These are phyloP conservation scores for Botrytis squamosa DNA, from an alignment of 2,329 filamentous ascomycete species.

Conservation along the genomic window DNA sequence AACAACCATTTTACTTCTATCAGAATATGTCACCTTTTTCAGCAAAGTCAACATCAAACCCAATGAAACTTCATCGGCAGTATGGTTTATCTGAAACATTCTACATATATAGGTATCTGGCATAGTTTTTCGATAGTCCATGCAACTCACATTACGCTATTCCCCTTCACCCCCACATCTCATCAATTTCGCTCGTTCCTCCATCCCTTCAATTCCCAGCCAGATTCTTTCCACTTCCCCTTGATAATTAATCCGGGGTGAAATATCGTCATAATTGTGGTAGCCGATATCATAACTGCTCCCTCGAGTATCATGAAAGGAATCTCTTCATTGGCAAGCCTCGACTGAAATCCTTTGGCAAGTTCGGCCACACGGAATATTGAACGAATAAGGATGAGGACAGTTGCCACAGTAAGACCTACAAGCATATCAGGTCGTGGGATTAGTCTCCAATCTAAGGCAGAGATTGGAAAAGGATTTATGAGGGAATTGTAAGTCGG, in stretches of 20 bases:
- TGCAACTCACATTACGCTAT: neutral
- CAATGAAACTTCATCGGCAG: neutral
- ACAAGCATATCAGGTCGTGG: neutral
- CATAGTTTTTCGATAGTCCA: too few relatives aligned
- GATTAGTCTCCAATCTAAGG: neutral
- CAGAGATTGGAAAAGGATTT: neutral
- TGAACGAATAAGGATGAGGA: conserved; percentile 52
- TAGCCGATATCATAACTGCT: conserved; percentile 39
- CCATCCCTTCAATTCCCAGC: neutral
- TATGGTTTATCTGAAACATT: neutral
- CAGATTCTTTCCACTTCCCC: neutral
- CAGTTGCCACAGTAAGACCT: conserved; percentile 48
- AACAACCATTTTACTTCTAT: neutral
- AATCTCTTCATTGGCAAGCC: conserved; percentile 47
- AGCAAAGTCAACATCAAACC: neutral
- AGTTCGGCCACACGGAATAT: conserved; percentile 59
- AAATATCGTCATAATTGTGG: conserved; percentile 36
- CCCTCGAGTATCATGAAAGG: conserved; percentile 49
- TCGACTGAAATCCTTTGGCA: conserved; percentile 51
- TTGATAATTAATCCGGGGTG: conserved; percentile 34
- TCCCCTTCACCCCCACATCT: neutral
- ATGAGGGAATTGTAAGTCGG: neutral
- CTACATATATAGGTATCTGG: neutral
- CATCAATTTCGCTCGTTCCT: neutral
- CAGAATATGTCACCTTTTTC: neutral